Conservation (phyloP, 306 rosid genomes). For the Gleditsia sinensis region DNA sequence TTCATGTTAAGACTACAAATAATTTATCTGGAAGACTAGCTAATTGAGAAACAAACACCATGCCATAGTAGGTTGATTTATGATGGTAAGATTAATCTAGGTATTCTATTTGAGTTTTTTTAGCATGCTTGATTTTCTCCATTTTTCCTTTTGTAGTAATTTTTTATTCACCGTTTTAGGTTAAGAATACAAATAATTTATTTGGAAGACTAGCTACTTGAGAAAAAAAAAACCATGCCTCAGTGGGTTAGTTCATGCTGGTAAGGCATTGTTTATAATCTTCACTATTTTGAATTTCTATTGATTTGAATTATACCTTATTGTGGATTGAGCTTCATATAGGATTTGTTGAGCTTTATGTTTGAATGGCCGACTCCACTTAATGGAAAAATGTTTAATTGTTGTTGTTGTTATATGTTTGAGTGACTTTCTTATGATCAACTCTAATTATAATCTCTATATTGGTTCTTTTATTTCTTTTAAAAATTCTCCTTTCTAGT, state of each 20-base stretch:
- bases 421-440: neutral
- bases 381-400: no score
- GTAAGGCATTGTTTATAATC: slow-evolving; percentile 48
- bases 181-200: slow-evolving; percentile 59
- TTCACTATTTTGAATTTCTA: neutral
- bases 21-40: slow-evolving; percentile 80
- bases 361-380: no score
- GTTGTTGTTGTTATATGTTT: no score
- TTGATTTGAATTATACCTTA: neutral
- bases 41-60: slow-evolving; percentile 86
- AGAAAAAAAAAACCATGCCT: slow-evolving; percentile 98
- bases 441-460: slow-evolving; percentile 2
- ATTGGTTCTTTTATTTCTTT: neutral
- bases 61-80: no score
- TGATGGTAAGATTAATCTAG: slow-evolving; percentile 17
- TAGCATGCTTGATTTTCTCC: slow-evolving; percentile 1
- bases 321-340: neutral
- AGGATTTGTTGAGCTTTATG: neutral
- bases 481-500: neutral
- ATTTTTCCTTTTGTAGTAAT: neutral
- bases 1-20: slow-evolving; percentile 70
- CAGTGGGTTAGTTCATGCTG: slow-evolving; percentile 99
- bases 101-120: slow-evolving; percentile 15
- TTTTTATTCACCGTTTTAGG: slow-evolving; percentile 48
- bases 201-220: slow-evolving; percentile 86